Evolutionary conservation across 2,329 filamentous ascomycete genomes (phyloP), one percentile per base, ranked within the genome.

Genomic region (Penicillium sp.): DNA sequence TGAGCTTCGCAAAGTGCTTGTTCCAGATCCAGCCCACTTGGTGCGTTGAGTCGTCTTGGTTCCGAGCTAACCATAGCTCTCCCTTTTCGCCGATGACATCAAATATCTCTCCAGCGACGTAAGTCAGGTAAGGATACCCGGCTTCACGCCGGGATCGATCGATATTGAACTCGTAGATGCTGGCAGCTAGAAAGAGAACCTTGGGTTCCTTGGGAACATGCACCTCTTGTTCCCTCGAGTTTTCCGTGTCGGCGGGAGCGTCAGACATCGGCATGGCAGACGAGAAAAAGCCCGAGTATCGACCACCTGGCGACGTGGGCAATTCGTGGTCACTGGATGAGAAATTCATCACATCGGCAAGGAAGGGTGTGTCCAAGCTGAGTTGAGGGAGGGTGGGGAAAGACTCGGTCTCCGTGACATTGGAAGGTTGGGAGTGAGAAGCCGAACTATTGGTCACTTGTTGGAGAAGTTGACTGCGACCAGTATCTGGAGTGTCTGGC

Each of bases 11-110:
- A 72, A 98, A 98, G 68, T 98, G 92, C 65, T 95, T 95, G 56
- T 89, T 94, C 92, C 92, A 98, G 56, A 98, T 95, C 92, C 92
- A 98, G 35, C 92, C 92, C 22, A 96, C 81, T 48, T 80, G 75
- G 48, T 84, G 77, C 8, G 71, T 74, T 1, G 79, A 70, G 63
- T 98, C 92, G 58, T 98, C 92, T 67, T 98, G 92, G 60, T 98
- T 98, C 64, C 87, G 87, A 36, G 92, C 92, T 40, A 98, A 79
- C 92, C 92, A 98, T 32, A 96, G 75, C 70, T 98, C 92, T 47
- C 92, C 92, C 62, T 95, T 95, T 65, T 95, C 89, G 18, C 84
- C 92, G 58, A 98, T 87, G 36, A 98, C 84, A 67, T 90, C 85
- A 56, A 90, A 90, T 47, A 90, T 85, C 77, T 98, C 92, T 49